Conservation (phyloP, 768 basidiomycete species). For the Lactifluus echinatus region DNA sequence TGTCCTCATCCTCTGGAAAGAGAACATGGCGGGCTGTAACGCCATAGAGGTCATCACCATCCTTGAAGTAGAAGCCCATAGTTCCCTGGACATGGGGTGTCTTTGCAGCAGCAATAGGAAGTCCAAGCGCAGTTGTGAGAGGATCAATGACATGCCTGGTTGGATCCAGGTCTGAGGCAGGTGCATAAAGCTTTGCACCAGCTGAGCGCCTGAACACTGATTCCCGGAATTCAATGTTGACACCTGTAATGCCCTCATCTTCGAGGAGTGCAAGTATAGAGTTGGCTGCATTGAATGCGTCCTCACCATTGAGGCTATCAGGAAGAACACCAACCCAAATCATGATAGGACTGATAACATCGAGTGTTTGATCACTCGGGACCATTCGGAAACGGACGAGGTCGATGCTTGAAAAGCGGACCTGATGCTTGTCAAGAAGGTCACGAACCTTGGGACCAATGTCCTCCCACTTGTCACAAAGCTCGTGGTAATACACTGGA, state of each 20-base stretch:
- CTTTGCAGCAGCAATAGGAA: no score
- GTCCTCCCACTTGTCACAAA: slow-evolving; percentile 27
- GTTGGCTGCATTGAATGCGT: slow-evolving; percentile 25
- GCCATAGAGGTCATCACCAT: no score
- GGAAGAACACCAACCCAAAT: slow-evolving; percentile 35
- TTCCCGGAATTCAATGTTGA: slow-evolving; percentile 26
- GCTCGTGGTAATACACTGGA: slow-evolving; percentile 28
- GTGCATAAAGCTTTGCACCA: no score
- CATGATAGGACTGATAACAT: slow-evolving; percentile 20
- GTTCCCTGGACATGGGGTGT: no score
- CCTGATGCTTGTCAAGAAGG: slow-evolving; percentile 25
- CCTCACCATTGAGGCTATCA: slow-evolving; percentile 21
- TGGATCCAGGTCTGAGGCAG: no score
- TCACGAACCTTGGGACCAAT: slow-evolving; percentile 26
- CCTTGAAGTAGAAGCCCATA: no score
- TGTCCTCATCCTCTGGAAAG: no score
- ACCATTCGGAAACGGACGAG: slow-evolving; percentile 28
- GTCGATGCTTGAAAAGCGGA: slow-evolving; percentile 29
- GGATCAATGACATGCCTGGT: no score
- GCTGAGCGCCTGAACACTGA: neutral
- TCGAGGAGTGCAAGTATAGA: slow-evolving; percentile 24
- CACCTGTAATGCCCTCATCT: slow-evolving; percentile 4
- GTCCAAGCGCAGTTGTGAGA: no score
- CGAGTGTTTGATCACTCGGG: neutral
- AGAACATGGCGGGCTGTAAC: no score